phyloP scores from a whole-genome alignment of 768 basidiomycete species.

The Mycena leptocephala region DNA sequence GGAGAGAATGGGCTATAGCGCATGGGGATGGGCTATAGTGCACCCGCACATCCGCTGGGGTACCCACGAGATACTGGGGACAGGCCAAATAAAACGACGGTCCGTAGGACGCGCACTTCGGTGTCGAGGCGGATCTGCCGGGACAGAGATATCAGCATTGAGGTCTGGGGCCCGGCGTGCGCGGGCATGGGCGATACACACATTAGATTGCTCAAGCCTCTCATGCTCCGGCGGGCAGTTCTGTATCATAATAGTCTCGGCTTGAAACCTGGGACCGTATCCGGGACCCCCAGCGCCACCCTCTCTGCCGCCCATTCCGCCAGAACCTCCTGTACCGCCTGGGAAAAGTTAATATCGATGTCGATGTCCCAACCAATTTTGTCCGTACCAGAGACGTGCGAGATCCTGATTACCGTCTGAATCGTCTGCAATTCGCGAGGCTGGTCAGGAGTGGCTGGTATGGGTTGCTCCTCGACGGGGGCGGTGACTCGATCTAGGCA shows the following conservation, averaged over 20 bases:
- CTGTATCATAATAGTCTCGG: neutral
- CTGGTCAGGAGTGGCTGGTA: neutral
- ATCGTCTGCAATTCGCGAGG: neutral
- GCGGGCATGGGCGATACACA: neutral
- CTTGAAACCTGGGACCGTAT: neutral
- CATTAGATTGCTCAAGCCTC: neutral
- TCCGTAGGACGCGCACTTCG: slow-evolving; percentile 2
- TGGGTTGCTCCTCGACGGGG: neutral
- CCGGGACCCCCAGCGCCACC: slow-evolving; percentile 13
- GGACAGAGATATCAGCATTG: slow-evolving; percentile 1
- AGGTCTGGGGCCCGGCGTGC: neutral
- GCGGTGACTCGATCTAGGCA: neutral
- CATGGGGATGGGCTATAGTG: neutral
- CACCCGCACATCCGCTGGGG: slow-evolving; percentile 5
- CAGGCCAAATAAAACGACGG: slow-evolving; percentile 12
- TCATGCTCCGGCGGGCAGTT: neutral
- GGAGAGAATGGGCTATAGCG: neutral
- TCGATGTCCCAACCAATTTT: neutral
- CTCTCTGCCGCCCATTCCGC: neutral
- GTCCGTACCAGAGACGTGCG: neutral
- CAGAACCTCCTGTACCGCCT: slow-evolving; percentile 20
- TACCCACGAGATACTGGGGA: slow-evolving; percentile 9
- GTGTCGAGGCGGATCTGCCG: neutral
- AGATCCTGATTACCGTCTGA: neutral
- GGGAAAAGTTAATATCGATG: neutral